Evolutionary conservation across 2,329 filamentous ascomycete species (phyloP).

Genomic region (Geosmithia morbida): DNA sequence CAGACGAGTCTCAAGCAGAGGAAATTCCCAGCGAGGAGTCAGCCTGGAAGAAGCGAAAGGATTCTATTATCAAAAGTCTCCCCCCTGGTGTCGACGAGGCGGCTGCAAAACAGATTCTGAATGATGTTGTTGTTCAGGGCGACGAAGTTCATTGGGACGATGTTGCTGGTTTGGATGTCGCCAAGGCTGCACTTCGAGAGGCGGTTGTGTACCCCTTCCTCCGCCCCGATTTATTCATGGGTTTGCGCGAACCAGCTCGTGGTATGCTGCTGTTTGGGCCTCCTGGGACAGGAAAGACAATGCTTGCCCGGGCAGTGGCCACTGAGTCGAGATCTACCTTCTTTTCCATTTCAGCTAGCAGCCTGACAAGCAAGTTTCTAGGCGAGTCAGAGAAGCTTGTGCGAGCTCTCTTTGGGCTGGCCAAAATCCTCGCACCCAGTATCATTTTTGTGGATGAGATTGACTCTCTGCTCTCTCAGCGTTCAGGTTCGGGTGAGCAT

Average conservation of each 20-base stretch:
- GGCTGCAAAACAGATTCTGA: slow-evolving; percentile 83
- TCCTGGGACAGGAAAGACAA: slow-evolving; percentile 96
- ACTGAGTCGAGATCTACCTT: slow-evolving; percentile 93
- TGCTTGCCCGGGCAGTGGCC: slow-evolving; percentile 87
- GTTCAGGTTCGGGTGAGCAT: slow-evolving; percentile 74
- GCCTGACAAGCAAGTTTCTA: slow-evolving; percentile 87
- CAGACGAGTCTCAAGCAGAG: slow-evolving; percentile 26
- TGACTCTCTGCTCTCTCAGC: slow-evolving; percentile 76
- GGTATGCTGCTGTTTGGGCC: slow-evolving; percentile 96
- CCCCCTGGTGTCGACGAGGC: slow-evolving; percentile 69
- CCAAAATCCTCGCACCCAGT: slow-evolving; percentile 75
- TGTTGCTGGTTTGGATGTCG: slow-evolving; percentile 77
- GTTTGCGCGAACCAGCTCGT: slow-evolving; percentile 79
- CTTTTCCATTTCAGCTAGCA: slow-evolving; percentile 92
- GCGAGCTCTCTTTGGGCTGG: slow-evolving; percentile 77
- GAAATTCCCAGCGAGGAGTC: slow-evolving; percentile 24
- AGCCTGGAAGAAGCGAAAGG: slow-evolving; percentile 48
- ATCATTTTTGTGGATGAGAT: slow-evolving; percentile 99
- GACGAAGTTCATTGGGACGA: slow-evolving; percentile 94
- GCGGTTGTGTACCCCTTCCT: slow-evolving; percentile 95
- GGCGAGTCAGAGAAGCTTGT: slow-evolving; percentile 96
- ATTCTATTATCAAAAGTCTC: slow-evolving; percentile 57
- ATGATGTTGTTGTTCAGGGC: slow-evolving; percentile 87
- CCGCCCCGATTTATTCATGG: slow-evolving; percentile 90
- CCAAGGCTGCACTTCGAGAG: slow-evolving; percentile 86